phyloP scores from a whole-genome alignment of 495 filamentous ascomycete species.

The Penicillium verhagenii region DNA sequence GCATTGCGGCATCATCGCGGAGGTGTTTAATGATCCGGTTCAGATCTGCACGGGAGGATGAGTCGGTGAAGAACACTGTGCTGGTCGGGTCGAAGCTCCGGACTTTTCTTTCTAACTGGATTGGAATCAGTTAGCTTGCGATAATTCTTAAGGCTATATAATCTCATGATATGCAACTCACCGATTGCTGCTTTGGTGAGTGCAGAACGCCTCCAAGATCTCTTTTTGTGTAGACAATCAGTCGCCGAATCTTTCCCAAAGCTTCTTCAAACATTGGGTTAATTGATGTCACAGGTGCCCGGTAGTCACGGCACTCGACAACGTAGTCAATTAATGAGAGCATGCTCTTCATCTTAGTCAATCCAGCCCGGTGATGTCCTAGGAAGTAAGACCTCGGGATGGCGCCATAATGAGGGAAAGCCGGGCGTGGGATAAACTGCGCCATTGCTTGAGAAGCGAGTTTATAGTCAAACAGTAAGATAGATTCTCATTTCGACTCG shows the following conservation, averaged over 20 bases:
- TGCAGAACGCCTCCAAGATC: constrained; percentile 61
- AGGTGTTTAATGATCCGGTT: constrained; percentile 57
- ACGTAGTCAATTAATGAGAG: constrained; percentile 82
- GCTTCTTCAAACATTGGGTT: constrained; percentile 88
- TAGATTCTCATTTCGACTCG: constrained; percentile 12
- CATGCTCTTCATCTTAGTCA: constrained; percentile 80
- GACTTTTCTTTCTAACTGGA: constrained; percentile 48
- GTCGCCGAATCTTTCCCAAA: constrained; percentile 63
- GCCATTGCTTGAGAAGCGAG: constrained; percentile 15
- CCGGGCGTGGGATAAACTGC: constrained; percentile 68
- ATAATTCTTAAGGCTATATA: background rate
- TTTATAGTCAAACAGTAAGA: background rate
- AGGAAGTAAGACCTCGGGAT: constrained; percentile 92
- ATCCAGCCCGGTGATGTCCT: constrained; percentile 87
- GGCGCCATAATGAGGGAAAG: constrained; percentile 65
- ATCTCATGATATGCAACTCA: constrained; percentile 18
- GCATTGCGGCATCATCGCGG: constrained; percentile 42
- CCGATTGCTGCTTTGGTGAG: constrained; percentile 26
- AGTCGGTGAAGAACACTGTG: constrained; percentile 64
- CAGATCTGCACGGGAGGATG: constrained; percentile 48
- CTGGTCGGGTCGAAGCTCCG: constrained; percentile 56
- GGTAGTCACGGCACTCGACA: constrained; percentile 92
- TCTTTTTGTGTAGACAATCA: constrained; percentile 89
- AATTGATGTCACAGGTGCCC: constrained; percentile 80
- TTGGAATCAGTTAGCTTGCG: background rate